These are phyloP conservation scores for Phialophora tarda DNA, from an alignment of 2,329 filamentous ascomycete genomes.

Conservation along the genomic window DNA sequence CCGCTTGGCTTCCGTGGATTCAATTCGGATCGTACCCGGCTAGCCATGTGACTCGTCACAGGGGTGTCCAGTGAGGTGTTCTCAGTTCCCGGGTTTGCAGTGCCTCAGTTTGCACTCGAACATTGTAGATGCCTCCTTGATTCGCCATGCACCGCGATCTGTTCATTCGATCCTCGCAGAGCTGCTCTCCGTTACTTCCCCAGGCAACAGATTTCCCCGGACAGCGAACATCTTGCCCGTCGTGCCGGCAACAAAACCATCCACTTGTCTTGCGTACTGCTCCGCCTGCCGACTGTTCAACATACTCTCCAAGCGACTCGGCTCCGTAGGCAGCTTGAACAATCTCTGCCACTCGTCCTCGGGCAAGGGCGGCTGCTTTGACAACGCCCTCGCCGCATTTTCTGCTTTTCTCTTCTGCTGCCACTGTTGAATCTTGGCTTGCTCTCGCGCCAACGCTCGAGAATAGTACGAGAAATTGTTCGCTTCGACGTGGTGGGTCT, in stretches of 20 bases:
- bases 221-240: constrained; percentile 98
- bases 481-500: constrained; percentile 96
- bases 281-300: constrained; percentile 95
- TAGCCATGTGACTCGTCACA: neutral
- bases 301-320: constrained; percentile 89
- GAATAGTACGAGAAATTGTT: constrained; percentile 99
- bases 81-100: neutral
- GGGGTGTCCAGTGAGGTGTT: neutral
- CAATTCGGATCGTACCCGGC: neutral
- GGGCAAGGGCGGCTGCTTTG: constrained; percentile 86
- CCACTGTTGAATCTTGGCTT: constrained; percentile 95
- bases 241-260: constrained; percentile 90
- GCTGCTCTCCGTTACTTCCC: constrained; percentile 43
- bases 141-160: neutral
- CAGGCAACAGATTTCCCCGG: constrained; percentile 69
- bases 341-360: constrained; percentile 98
- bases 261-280: constrained; percentile 96
- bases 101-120: neutral
- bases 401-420: constrained; percentile 96
- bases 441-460: constrained; percentile 88
- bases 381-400: constrained; percentile 80
- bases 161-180: constrained; percentile 12
- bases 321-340: constrained; percentile 97
- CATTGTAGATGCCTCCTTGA: neutral
- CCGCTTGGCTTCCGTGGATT: neutral